Evolutionary conservation across 495 filamentous ascomycete species (phyloP).

Genomic region (Letharia lupina): DNA sequence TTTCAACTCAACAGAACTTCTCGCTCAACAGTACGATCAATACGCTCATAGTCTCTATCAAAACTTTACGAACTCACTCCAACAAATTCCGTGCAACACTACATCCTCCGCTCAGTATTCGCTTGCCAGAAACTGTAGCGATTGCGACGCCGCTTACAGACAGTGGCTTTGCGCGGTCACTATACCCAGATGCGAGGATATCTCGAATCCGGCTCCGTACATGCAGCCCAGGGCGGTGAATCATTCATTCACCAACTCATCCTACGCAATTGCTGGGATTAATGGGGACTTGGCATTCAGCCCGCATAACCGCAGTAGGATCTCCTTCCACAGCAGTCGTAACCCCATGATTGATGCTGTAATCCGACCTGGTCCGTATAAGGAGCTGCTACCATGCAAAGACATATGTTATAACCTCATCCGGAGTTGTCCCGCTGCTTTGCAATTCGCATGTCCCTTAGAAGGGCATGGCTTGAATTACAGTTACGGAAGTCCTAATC

Average conservation of each 20-base stretch:
- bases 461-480: constrained; percentile 45
- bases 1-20: constrained; percentile 27
- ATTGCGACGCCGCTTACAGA: constrained; percentile 78
- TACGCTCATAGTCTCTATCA: constrained; percentile 51
- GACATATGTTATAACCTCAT: constrained; percentile 78
- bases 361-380: constrained; percentile 82
- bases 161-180: constrained; percentile 89
- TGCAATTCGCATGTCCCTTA: constrained; percentile 71
- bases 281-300: constrained; percentile 20
- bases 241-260: constrained; percentile 61
- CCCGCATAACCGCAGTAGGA: constrained; percentile 19
- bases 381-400: constrained; percentile 80
- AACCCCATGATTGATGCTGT: constrained; percentile 60
- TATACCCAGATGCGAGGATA: constrained; percentile 87
- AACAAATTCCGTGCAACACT: constrained; percentile 79
- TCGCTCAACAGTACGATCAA: constrained; percentile 59
- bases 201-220: constrained; percentile 44
- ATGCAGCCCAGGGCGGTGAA: constrained; percentile 62
- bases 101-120: constrained; percentile 65
- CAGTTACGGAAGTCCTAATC: constrained; percentile 52
- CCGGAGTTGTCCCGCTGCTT: constrained; percentile 67
- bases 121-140: constrained; percentile 60
- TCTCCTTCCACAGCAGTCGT: constrained; percentile 39
- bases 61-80: constrained; percentile 72
- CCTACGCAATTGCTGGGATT: constrained; percentile 21